phyloP scores from a whole-genome alignment of 306 rosid species.

The Adenanthera pavonina region DNA sequence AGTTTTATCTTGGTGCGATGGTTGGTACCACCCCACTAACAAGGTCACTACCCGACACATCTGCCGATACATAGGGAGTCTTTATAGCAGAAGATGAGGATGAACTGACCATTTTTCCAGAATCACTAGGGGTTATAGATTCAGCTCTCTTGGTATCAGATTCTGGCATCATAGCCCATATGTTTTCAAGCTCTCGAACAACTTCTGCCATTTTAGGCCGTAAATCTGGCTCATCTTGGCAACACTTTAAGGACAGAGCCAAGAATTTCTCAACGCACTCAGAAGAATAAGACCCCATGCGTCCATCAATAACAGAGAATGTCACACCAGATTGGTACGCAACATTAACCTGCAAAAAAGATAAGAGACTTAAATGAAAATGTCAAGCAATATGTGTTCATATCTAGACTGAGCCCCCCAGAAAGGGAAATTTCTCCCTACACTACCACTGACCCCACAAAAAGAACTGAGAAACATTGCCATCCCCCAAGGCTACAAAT shows the following conservation, averaged over 20 bases:
- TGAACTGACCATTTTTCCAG: slow-evolving; percentile 49
- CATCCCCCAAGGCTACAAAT: not conserved
- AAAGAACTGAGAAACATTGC: too few relatives aligned
- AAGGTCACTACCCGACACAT: slow-evolving; percentile 76
- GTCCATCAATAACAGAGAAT: slow-evolving; percentile 60
- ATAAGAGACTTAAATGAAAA: not conserved
- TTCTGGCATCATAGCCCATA: slow-evolving; percentile 67
- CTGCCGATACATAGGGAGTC: slow-evolving; percentile 51
- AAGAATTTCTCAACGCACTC: slow-evolving; percentile 63
- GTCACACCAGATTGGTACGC: slow-evolving; percentile 65
- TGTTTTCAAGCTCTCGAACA: slow-evolving; percentile 74
- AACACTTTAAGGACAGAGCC: slow-evolving; percentile 71
- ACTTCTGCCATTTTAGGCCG: slow-evolving; percentile 87
- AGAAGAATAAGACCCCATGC: slow-evolving; percentile 72
- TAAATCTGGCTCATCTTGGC: slow-evolving; percentile 73
- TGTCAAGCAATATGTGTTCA: not conserved
- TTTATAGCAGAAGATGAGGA: slow-evolving; percentile 66
- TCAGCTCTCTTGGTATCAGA: slow-evolving; percentile 41
- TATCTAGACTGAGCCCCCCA: not conserved
- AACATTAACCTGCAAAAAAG: slow-evolving; percentile 53
- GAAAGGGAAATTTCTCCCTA: too few relatives aligned
- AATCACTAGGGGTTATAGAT: slow-evolving; percentile 34
- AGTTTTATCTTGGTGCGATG: slow-evolving; percentile 76
- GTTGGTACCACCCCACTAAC: slow-evolving; percentile 70
- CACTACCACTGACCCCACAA: too few relatives aligned